These are phyloP conservation scores for Onygenales sp. DNA, from an alignment of 2,329 filamentous ascomycete species.

Conservation along the genomic window DNA sequence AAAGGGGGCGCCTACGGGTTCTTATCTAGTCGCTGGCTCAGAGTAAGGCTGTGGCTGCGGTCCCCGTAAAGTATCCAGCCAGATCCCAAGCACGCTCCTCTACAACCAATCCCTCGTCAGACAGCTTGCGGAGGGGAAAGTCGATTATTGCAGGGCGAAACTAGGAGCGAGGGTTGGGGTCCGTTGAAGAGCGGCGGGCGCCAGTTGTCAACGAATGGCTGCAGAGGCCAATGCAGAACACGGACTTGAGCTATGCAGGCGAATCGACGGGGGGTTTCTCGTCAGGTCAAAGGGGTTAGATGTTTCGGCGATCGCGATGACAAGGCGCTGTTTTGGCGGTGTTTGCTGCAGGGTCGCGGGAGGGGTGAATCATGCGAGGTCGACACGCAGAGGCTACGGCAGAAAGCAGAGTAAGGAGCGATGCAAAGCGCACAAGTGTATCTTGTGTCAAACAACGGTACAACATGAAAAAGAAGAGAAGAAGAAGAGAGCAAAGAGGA, in stretches of 20 bases:
- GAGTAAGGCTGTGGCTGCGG: neutral
- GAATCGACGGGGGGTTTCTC: neutral
- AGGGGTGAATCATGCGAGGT: neutral
- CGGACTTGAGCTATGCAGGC: slow-evolving; percentile 1
- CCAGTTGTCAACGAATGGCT: neutral
- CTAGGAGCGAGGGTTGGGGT: neutral
- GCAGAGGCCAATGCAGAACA: neutral
- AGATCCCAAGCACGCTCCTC: neutral
- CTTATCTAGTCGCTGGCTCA: neutral
- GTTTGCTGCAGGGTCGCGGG: slow-evolving; percentile 1
- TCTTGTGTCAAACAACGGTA: slow-evolving; percentile 9
- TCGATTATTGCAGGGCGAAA: slow-evolving; percentile 1
- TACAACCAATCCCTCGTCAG: neutral
- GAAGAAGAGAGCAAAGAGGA: neutral
- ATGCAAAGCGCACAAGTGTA: slow-evolving; percentile 2
- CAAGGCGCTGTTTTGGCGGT: neutral
- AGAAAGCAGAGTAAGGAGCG: slow-evolving; percentile 5
- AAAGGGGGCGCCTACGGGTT: neutral
- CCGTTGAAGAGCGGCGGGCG: neutral
- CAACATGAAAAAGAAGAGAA: slow-evolving; percentile 1
- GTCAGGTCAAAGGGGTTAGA: neutral
- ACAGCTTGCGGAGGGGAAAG: neutral
- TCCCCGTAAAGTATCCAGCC: neutral
- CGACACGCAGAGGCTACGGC: neutral
- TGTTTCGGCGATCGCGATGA: slow-evolving; percentile 1